phyloP scores from a whole-genome alignment of 176 grass and related monocot genomes.

The Leersia perrieri region DNA sequence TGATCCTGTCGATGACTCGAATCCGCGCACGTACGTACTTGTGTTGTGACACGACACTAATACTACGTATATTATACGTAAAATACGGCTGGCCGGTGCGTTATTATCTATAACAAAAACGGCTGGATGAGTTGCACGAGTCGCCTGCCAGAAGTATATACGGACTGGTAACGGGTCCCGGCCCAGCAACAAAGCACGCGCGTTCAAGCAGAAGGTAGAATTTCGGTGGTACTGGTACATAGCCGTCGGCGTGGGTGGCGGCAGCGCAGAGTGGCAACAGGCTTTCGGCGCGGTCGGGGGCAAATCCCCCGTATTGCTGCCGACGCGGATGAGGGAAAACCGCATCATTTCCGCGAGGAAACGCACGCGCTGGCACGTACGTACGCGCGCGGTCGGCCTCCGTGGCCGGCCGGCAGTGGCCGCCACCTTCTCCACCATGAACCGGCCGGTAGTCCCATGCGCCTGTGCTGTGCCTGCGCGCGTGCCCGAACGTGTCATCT shows the following conservation, averaged over 20 bases:
- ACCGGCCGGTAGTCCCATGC: too few relatives aligned
- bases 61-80: too few relatives aligned
- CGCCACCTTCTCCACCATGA: too few relatives aligned
- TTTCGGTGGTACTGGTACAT: background rate
- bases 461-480: too few relatives aligned
- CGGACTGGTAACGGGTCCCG: too few relatives aligned
- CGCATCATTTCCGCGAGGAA: conserved; percentile 32
- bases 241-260: background rate
- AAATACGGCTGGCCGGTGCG: too few relatives aligned
- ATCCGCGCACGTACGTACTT: too few relatives aligned
- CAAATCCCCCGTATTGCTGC: background rate
- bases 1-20: background rate
- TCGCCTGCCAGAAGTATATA: background rate
- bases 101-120: too few relatives aligned
- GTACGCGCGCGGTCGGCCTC: background rate
- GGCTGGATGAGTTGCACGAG: background rate
- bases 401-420: too few relatives aligned
- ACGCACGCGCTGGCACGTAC: background rate
- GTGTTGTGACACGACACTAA: too few relatives aligned
- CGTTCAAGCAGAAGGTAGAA: background rate
- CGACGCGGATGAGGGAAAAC: background rate
- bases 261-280: conserved; percentile 1
- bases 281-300: conserved; percentile 25
- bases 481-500: too few relatives aligned
- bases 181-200: background rate